Evolutionary conservation across 495 filamentous ascomycete genomes (phyloP), one percentile per base, ranked within the genome.

Genomic region (Penicillium soppii): DNA sequence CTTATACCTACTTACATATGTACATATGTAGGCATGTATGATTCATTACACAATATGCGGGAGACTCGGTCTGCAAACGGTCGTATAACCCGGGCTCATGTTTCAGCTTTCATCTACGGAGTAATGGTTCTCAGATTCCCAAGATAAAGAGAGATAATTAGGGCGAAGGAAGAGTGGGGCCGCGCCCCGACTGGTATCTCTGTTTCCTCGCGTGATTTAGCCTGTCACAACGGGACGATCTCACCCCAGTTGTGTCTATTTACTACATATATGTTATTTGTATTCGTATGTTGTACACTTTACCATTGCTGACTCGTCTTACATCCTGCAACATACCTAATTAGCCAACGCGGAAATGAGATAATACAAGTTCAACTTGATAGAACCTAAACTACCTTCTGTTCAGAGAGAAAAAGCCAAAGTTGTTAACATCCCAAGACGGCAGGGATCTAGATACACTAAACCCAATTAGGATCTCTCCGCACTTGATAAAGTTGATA

Each of bases 401-500:
- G n/a, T 29, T 7, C 38, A 22, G 21, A 13, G 2, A 25, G 7
- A 12, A 35, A 38, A 36, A 52, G 53, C 53, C 48, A 52, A 56
- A 42, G 48, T 56, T 56, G 48, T 15, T 25, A 20, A 17, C 22
- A 36, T 26, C 23, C 46, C 36, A 43, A 48, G 21, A 45, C 20
- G 35, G 36, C 50, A 49, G 22, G 42, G 20, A 42, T 47, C 42
- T 20, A 36, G 48, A 40, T 41, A 22, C 47, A 52, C 58, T 59
- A 56, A 25, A 20, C 56, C 38, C 49, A 30, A 59, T 59, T 21
- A 26, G 56, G 10, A 20, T 26, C 49, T 57, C 59, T 63, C 60
- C 60, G 60, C 57, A 63, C 54, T 61, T 40, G 39, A 33, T n/a
- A n/a, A n/a, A n/a, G n/a, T n/a, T 35, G 60, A 63, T 60, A 57